Evolutionary conservation across 805 yeast genomes (phyloP).

Genomic region (Sungouiella thailandica): DNA sequence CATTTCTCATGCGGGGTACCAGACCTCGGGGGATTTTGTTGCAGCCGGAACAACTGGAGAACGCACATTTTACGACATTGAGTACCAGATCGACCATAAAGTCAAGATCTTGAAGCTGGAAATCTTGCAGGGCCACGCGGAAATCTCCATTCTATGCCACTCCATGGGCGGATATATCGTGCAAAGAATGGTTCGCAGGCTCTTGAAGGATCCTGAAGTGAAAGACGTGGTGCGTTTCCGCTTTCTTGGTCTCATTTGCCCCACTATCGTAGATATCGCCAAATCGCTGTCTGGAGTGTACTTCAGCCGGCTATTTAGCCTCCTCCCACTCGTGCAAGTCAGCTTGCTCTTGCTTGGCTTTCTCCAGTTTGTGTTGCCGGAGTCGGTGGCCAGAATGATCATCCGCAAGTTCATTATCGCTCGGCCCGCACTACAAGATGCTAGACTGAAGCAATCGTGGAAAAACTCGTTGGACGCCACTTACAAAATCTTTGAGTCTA

Average conservation of each 20-base stretch:
- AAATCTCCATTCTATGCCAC: conserved; percentile 55
- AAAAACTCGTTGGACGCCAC: conserved; percentile 41
- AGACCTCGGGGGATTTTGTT: conserved; percentile 25
- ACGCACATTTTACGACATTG: conserved; percentile 33
- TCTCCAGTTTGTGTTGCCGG: conserved; percentile 30
- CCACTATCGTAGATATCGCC: conserved; percentile 64
- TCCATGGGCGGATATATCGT: conserved; percentile 66
- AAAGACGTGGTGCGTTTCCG: conserved; percentile 24
- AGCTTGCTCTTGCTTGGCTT: conserved; percentile 21
- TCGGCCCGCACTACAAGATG: conserved; percentile 15
- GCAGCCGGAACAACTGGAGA: conserved; percentile 8
- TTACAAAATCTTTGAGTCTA: conserved; percentile 34
- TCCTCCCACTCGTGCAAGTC: conserved; percentile 26
- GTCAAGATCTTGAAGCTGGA: conserved; percentile 40
- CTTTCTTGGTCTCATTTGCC: conserved; percentile 61
- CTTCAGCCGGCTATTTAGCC: conserved; percentile 20
- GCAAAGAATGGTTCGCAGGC: conserved; percentile 44
- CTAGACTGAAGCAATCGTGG: conserved; percentile 21
- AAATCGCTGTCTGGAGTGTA: conserved; percentile 30
- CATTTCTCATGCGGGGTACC: conserved; percentile 62
- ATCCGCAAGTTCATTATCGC: conserved; percentile 23
- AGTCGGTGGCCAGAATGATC: conserved; percentile 15
- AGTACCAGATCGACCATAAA: conserved; percentile 59
- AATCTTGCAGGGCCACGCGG: conserved; percentile 14
- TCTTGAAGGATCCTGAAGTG: conserved; percentile 20